Conservation (phyloP, 2,329 filamentous ascomycete species). For the Plectosphaerella sp. region DNA sequence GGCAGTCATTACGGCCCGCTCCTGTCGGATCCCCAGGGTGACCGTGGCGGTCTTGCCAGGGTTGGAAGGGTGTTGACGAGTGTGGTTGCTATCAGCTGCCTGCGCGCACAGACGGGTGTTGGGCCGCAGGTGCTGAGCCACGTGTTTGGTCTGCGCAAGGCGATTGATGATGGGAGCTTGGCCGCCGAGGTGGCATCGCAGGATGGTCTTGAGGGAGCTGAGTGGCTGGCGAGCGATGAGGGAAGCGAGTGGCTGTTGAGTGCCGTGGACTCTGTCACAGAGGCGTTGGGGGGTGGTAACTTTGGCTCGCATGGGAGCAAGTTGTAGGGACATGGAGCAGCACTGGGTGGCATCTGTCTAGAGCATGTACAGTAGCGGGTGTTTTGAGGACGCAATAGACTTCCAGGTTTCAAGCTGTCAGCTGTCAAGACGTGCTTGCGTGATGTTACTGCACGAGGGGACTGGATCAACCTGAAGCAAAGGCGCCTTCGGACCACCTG, state of each 20-base stretch:
- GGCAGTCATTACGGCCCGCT: conserved; percentile 69
- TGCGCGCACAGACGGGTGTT: conserved; percentile 76
- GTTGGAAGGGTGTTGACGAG: conserved; percentile 70
- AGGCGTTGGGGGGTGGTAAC: conserved; percentile 37
- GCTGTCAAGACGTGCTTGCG: too few relatives aligned
- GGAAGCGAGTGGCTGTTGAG: conserved; percentile 42
- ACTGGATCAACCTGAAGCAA: too few relatives aligned
- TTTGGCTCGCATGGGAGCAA: conserved; percentile 25
- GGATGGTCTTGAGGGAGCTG: conserved; percentile 25
- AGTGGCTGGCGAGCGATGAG: conserved; percentile 40
- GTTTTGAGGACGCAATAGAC: too few relatives aligned
- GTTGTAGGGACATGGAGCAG: conserved; percentile 9
- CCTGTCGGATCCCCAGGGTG: conserved; percentile 60
- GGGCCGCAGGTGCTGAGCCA: conserved; percentile 79
- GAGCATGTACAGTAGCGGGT: too few relatives aligned
- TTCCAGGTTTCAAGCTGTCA: too few relatives aligned
- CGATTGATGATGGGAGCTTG: conserved; percentile 62
- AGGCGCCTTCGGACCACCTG: too few relatives aligned
- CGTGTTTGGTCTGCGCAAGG: conserved; percentile 76
- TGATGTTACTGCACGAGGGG: too few relatives aligned
- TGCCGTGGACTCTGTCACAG: conserved; percentile 38
- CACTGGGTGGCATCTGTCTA: too few relatives aligned
- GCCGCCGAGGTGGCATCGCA: conserved; percentile 22
- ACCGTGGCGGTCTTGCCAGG: conserved; percentile 38
- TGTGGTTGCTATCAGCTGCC: conserved; percentile 67